Conservation (phyloP, 371 early-diverging fungal genomes). For the Mucor circinelloides region DNA sequence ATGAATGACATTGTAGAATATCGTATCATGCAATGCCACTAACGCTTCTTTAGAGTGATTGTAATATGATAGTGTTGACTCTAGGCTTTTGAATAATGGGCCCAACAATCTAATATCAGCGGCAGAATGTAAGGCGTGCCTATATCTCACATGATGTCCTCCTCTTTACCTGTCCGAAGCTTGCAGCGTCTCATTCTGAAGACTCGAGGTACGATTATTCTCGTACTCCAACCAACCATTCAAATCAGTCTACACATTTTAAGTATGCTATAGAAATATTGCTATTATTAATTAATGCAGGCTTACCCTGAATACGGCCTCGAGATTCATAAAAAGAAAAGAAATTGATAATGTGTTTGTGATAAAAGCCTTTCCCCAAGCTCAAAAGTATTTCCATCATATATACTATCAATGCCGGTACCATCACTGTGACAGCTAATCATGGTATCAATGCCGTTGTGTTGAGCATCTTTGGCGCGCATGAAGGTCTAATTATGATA, state of each 20-base stretch:
- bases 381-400: neutral
- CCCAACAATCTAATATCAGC: neutral
- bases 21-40: slow-evolving; percentile 13
- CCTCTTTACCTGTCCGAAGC: neutral
- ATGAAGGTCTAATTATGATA: neutral
- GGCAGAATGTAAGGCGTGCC: neutral
- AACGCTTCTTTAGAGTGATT: neutral
- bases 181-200: neutral
- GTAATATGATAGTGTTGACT: slow-evolving; percentile 17
- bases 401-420: neutral
- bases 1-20: slow-evolving; percentile 22
- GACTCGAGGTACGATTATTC: neutral
- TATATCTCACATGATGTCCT: neutral
- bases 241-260: slow-evolving; percentile 19
- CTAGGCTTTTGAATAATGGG: neutral
- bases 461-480: neutral
- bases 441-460: neutral
- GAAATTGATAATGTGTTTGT: neutral
- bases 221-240: slow-evolving; percentile 24
- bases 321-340: neutral
- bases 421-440: neutral
- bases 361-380: neutral
- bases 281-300: neutral
- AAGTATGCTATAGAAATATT: neutral
- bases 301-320: neutral